phyloP scores from a whole-genome alignment of 2,329 filamentous ascomycete species.

The Diplodia scrobiculata region DNA sequence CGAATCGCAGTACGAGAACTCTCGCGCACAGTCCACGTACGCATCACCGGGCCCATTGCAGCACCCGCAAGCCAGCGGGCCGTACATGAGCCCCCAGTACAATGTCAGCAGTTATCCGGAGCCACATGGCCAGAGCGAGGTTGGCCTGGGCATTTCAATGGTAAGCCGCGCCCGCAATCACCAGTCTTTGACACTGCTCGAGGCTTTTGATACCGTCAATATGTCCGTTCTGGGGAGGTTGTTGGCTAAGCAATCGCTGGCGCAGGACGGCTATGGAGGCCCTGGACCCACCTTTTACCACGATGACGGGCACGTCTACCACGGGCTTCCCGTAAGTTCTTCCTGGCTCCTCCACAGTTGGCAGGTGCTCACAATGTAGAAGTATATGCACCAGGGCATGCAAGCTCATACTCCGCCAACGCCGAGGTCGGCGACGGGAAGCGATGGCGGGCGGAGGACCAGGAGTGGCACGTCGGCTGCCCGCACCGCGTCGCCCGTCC shows the following conservation, averaged over 20 bases:
- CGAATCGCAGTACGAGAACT: conserved; percentile 32
- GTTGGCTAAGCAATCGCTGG: conserved; percentile 32
- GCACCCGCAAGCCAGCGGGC: conserved; percentile 34
- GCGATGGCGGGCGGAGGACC: conserved; percentile 46
- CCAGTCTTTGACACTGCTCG: background rate
- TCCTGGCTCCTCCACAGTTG: background rate
- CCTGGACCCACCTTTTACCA: conserved; percentile 36
- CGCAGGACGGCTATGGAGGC: conserved; percentile 40
- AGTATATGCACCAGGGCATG: conserved; percentile 37
- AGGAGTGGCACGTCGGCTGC: conserved; percentile 39
- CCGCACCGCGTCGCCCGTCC: conserved; percentile 22
- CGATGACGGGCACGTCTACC: conserved; percentile 35
- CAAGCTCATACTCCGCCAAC: conserved; percentile 47
- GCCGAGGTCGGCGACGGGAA: conserved; percentile 48
- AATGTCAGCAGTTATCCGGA: conserved; percentile 33
- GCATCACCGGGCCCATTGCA: conserved; percentile 38
- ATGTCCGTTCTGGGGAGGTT: conserved; percentile 9
- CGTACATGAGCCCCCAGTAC: conserved; percentile 33
- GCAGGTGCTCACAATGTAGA: background rate
- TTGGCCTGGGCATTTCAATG: conserved; percentile 29
- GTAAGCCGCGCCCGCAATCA: conserved; percentile 13
- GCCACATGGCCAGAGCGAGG: conserved; percentile 33
- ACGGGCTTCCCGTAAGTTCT: conserved; percentile 36
- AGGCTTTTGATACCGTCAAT: background rate
- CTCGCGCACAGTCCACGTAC: conserved; percentile 34